A percentile compares a stretch with the other conserved stretches of the same genome.
phyloP scores from a whole-genome alignment of 352 stramenopile genomes.

The Globisporangium sylvaticum region DNA sequence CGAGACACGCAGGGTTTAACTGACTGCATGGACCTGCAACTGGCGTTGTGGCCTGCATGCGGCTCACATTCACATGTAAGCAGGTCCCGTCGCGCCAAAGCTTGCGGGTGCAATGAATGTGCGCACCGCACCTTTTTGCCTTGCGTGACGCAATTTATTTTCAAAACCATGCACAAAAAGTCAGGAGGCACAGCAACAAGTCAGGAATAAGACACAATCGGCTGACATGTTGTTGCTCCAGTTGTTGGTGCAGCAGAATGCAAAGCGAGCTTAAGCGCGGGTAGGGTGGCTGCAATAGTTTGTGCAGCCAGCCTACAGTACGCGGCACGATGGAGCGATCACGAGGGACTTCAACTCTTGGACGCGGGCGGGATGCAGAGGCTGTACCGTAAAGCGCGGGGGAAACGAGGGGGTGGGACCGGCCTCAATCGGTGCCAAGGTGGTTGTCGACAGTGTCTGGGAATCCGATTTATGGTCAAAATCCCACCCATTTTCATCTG shows the following conservation, averaged over 20 bases:
- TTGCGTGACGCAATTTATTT: not conserved
- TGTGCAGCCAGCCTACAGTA: not conserved
- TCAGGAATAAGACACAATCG: too few species aligned
- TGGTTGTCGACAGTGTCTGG: too few species aligned
- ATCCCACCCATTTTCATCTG: too few species aligned
- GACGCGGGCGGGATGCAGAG: not conserved
- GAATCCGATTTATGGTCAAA: too few species aligned
- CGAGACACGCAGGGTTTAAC: not conserved
- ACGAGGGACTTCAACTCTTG: constrained; percentile 4
- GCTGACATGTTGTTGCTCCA: too few species aligned
- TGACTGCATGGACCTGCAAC: not conserved
- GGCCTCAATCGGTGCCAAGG: too few species aligned
- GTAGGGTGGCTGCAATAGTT: not conserved
- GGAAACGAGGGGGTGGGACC: not conserved
- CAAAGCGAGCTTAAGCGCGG: too few species aligned
- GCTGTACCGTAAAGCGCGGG: not conserved
- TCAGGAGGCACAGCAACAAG: too few species aligned
- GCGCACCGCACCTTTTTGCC: not conserved
- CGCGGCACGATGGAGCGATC: not conserved
- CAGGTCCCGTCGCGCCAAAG: not conserved
- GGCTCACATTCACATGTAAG: not conserved
- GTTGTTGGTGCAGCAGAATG: too few species aligned
- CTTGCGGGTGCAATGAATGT: not conserved
- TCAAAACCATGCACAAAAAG: not conserved
- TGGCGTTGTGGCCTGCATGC: too few species aligned